Percentiles rank a stretch among this genome's conserved stretches.
Evolutionary conservation across 2,329 filamentous ascomycete species (phyloP).

Genomic region (Amauroascus verrucosus): DNA sequence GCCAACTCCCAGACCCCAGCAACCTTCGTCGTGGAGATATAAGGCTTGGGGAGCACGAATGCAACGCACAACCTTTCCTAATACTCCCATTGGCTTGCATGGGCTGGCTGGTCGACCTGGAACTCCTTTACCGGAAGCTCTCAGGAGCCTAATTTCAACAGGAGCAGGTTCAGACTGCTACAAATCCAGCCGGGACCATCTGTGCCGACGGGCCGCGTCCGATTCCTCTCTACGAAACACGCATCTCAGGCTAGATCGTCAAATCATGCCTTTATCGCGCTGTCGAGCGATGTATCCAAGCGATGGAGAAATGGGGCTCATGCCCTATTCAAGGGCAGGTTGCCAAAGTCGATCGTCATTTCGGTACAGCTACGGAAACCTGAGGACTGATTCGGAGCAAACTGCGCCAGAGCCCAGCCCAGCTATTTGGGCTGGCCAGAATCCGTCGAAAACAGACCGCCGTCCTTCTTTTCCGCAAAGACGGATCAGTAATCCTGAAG

Average conservation of each 20-base stretch:
- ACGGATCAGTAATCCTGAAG: conserved; percentile 28
- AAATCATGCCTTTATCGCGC: not conserved
- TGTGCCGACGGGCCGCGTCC: not conserved
- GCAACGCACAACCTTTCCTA: conserved; percentile 24
- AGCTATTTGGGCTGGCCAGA: not conserved
- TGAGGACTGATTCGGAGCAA: not conserved
- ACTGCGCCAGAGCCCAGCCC: not conserved
- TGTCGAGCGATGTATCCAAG: not conserved
- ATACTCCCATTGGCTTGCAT: conserved; percentile 14
- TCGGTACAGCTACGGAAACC: not conserved
- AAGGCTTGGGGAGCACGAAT: conserved; percentile 31
- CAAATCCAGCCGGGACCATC: not conserved
- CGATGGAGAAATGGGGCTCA: not conserved
- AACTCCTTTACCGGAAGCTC: conserved; percentile 25
- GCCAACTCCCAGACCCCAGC: not conserved
- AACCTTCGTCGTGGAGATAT: conserved; percentile 22
- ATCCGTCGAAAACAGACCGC: not conserved
- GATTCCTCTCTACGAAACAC: not conserved
- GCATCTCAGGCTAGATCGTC: not conserved
- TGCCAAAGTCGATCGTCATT: not conserved
- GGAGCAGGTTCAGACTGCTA: conserved; percentile 1
- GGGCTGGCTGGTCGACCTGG: conserved; percentile 28
- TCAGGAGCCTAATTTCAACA: conserved; percentile 20
- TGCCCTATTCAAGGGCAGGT: not conserved
- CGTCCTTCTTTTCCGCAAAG: not conserved